Percentiles rank a stretch among this genome's conserved stretches.
Evolutionary conservation across 352 stramenopile species (phyloP).

Genomic region (Thraustochytrium sp.): DNA sequence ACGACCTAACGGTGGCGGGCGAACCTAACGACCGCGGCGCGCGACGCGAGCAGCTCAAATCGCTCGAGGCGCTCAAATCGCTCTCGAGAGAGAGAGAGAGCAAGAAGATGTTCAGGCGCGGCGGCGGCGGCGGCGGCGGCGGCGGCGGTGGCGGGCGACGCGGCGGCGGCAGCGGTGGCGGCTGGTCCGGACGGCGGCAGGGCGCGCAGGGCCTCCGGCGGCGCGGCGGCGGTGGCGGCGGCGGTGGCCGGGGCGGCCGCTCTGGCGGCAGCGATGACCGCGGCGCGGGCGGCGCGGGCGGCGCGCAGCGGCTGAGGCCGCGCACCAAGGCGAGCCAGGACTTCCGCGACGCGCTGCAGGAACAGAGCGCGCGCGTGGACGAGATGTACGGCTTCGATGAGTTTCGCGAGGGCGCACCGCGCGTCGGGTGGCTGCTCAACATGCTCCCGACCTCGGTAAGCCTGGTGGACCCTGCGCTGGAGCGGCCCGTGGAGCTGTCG

Average conservation of each 20-base stretch:
- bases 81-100: too few species aligned
- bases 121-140: too few species aligned
- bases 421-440: slow-evolving; percentile 50
- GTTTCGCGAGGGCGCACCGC: slow-evolving; percentile 21
- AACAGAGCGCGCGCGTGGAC: slow-evolving; percentile 27
- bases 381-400: slow-evolving; percentile 46
- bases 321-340: slow-evolving; percentile 10
- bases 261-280: neutral
- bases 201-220: neutral
- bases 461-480: slow-evolving; percentile 4
- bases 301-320: neutral
- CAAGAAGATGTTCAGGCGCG: too few species aligned
- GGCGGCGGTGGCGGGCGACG: too few species aligned
- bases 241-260: neutral
- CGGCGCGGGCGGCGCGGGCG: neutral
- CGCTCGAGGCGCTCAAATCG: too few species aligned
- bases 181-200: neutral
- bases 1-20: too few species aligned
- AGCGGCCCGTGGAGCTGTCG: neutral
- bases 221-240: neutral
- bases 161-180: neutral
- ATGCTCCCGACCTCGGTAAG: slow-evolving; percentile 46
- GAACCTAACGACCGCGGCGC: too few species aligned
- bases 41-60: too few species aligned
- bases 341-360: slow-evolving; percentile 3